Evolutionary conservation across 2,329 filamentous ascomycete species (phyloP).

Genomic region (Penicillium sp.): DNA sequence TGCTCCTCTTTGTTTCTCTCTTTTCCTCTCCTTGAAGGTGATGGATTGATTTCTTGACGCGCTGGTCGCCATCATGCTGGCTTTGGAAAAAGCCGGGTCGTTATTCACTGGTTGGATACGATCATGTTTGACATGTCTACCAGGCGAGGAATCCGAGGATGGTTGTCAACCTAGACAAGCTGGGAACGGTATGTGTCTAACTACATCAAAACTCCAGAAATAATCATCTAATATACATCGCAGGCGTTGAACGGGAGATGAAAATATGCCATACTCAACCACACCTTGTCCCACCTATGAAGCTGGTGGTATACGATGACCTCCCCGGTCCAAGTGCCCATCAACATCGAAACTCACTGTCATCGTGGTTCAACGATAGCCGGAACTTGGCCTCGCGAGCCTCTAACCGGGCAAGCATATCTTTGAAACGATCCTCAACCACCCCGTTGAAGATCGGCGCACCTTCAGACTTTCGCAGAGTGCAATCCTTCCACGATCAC

Average conservation of each 20-base stretch:
- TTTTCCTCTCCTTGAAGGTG: constrained; percentile 20
- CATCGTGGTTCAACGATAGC: constrained; percentile 42
- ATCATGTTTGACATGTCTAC: constrained; percentile 40
- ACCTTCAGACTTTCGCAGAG: constrained; percentile 44
- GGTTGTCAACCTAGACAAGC: constrained; percentile 22
- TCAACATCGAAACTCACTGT: constrained; percentile 35
- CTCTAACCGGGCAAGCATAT: constrained; percentile 43
- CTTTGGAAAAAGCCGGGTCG: constrained; percentile 41
- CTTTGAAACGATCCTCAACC: constrained; percentile 35
- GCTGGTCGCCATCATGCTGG: constrained; percentile 37
- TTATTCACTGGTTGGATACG: constrained; percentile 41
- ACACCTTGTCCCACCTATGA: constrained; percentile 48
- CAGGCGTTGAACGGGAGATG: constrained; percentile 45
- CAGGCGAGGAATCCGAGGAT: constrained; percentile 12
- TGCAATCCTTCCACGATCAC: constrained; percentile 26
- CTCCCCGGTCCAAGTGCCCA: constrained; percentile 35
- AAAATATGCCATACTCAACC: constrained; percentile 47
- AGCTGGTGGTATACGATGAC: constrained; percentile 43
- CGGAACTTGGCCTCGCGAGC: constrained; percentile 39
- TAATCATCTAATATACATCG: constrained; percentile 18
- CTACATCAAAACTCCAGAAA: background rate
- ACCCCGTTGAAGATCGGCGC: constrained; percentile 40
- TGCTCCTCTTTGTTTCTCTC: constrained; percentile 9
- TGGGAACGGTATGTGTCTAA: constrained; percentile 8
- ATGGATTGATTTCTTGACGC: constrained; percentile 32